These are phyloP conservation scores for Venturiaceae sp. DNA, from an alignment of 2,329 filamentous ascomycete species.

Conservation along the genomic window DNA sequence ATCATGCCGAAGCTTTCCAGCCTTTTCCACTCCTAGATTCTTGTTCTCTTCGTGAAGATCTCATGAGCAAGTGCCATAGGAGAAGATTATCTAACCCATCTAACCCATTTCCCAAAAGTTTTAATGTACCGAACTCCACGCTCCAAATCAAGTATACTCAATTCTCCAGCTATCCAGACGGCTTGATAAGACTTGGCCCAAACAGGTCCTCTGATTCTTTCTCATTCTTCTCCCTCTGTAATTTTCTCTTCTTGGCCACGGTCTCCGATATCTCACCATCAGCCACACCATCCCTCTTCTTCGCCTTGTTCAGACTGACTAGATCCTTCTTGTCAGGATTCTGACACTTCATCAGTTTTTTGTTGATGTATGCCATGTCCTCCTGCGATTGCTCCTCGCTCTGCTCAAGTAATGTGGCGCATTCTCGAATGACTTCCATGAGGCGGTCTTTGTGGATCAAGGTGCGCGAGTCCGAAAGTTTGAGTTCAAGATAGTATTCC, in stretches of 20 bases:
- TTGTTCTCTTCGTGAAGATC: too few relatives aligned
- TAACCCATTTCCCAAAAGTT: too few relatives aligned
- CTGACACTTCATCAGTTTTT: conserved; percentile 62
- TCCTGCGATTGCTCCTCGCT: conserved; percentile 15
- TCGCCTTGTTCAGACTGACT: conserved; percentile 56
- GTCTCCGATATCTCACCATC: conserved; percentile 28
- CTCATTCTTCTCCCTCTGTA: conserved; percentile 30
- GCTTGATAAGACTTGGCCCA: conserved; percentile 22
- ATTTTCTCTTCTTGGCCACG: conserved; percentile 33
- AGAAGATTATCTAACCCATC: too few relatives aligned
- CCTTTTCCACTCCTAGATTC: too few relatives aligned
- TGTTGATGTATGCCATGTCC: conserved; percentile 46
- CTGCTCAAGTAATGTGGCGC: conserved; percentile 27
- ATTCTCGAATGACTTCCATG: conserved; percentile 25
- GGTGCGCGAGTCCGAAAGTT: conserved; percentile 24
- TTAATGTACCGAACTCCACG: not conserved
- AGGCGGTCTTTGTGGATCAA: conserved; percentile 20
- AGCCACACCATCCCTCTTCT: conserved; percentile 35
- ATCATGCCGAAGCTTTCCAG: too few relatives aligned
- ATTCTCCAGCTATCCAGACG: not conserved
- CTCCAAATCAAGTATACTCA: not conserved
- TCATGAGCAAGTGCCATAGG: too few relatives aligned
- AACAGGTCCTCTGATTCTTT: conserved; percentile 37
- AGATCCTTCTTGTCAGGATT: conserved; percentile 67
- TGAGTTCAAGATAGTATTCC: conserved; percentile 34